phyloP scores from a whole-genome alignment of 164 flowering plant species.

The Chloranthus sessilifolius region DNA sequence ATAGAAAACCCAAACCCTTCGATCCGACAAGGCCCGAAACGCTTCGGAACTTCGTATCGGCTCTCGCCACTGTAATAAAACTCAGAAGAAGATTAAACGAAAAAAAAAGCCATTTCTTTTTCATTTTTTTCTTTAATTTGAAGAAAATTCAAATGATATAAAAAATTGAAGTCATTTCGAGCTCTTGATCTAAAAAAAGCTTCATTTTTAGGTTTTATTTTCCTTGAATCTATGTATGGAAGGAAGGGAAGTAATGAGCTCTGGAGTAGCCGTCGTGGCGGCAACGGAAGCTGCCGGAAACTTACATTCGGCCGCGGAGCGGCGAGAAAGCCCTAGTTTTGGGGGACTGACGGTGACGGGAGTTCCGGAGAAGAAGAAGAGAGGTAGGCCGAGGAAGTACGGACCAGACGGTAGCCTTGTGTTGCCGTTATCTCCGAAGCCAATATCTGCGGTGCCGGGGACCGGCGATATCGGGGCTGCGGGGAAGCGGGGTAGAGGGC shows the following conservation, averaged over 20 bases:
- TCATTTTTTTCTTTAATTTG: no score
- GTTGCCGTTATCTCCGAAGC: constrained; percentile 56
- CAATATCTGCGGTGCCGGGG: constrained; percentile 67
- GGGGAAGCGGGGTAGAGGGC: constrained; percentile 54
- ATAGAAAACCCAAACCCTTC: background rate
- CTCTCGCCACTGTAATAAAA: no score
- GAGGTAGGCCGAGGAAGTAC: constrained; percentile 89
- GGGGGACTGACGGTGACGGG: constrained; percentile 9
- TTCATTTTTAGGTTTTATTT: background rate
- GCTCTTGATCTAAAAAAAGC: constrained; percentile 3
- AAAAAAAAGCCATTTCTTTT: constrained; percentile 1
- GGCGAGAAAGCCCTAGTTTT: no score
- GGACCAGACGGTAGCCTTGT: constrained; percentile 46
- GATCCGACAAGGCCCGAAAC: background rate
- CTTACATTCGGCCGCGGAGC: background rate
- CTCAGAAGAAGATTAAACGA: constrained; percentile 1
- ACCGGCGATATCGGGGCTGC: constrained; percentile 52
- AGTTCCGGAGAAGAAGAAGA: constrained; percentile 63
- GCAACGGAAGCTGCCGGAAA: constrained; percentile 37
- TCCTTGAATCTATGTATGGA: constrained; percentile 38
- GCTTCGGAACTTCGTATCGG: background rate
- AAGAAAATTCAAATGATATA: constrained; percentile 9
- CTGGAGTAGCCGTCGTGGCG: constrained; percentile 61
- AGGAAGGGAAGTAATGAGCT: constrained; percentile 40
- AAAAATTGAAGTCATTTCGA: constrained; percentile 10